Percentiles rank a stretch among this genome's conserved stretches.
Evolutionary conservation across 2,329 filamentous ascomycete species (phyloP).

Genomic region (Fusarium sp.): DNA sequence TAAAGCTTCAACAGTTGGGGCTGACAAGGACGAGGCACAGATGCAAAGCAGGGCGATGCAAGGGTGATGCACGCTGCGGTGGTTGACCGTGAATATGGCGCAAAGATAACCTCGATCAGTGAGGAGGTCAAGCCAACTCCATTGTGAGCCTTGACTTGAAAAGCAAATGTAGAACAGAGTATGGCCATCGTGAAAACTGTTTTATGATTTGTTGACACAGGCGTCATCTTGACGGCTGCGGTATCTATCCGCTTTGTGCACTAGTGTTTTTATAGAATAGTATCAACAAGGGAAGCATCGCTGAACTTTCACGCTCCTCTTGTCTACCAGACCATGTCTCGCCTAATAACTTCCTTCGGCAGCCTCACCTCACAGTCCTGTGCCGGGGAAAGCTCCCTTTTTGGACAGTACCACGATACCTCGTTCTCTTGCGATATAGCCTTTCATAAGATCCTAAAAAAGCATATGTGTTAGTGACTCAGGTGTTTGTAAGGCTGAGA

Average conservation of each 20-base stretch:
- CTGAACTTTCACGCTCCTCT: constrained; percentile 25
- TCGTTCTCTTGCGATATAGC: constrained; percentile 93
- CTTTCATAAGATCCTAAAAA: constrained; percentile 89
- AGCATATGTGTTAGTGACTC: constrained; percentile 50
- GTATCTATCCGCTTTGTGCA: constrained; percentile 18
- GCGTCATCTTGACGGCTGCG: constrained; percentile 33
- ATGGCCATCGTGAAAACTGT: constrained; percentile 4
- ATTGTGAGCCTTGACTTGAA: constrained; percentile 12
- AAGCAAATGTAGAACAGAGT: constrained; percentile 29
- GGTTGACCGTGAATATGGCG: constrained; percentile 44
- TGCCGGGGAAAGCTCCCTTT: constrained; percentile 91
- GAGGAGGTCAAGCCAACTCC: constrained; percentile 12
- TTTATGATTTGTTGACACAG: constrained; percentile 41
- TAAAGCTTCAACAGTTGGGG: constrained; percentile 16
- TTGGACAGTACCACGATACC: constrained; percentile 94
- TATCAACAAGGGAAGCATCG: constrained; percentile 13
- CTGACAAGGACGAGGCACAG: constrained; percentile 25
- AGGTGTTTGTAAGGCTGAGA: constrained; percentile 44
- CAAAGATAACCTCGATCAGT: constrained; percentile 22
- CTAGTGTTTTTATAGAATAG: constrained; percentile 12
- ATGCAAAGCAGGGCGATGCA: constrained; percentile 28
- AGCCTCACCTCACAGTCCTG: constrained; percentile 68
- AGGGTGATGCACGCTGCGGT: constrained; percentile 42
- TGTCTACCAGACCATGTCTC: constrained; percentile 12
- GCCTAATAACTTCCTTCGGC: constrained; percentile 9